These are phyloP conservation scores for Suillus ampliporus DNA, from an alignment of 768 basidiomycete species.

Conservation along the genomic window DNA sequence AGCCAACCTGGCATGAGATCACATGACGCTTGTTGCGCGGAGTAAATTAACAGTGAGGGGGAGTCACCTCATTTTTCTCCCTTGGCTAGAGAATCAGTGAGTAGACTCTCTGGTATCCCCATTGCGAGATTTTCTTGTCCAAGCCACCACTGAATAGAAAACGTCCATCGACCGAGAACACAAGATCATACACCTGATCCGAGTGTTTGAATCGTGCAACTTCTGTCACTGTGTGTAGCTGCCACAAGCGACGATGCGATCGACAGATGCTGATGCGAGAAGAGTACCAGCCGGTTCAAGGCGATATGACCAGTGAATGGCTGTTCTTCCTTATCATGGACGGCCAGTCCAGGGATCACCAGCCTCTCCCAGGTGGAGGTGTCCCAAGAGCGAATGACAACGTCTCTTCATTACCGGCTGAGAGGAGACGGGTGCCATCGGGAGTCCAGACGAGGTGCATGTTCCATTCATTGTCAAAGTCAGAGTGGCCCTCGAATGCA, in stretches of 20 bases:
- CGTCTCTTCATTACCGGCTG: no score
- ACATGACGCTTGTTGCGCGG: background rate
- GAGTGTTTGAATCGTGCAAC: background rate
- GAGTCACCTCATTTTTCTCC: background rate
- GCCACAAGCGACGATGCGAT: background rate
- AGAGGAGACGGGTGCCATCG: no score
- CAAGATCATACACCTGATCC: background rate
- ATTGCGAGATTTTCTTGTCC: background rate
- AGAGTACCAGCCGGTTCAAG: background rate
- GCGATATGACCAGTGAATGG: no score
- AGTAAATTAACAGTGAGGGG: background rate
- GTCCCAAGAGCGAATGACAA: background rate
- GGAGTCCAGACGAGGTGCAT: no score
- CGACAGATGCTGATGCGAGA: background rate
- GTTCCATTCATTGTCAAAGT: no score
- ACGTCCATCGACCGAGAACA: background rate
- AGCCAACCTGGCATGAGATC: background rate
- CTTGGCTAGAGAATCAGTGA: background rate
- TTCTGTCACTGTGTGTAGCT: background rate
- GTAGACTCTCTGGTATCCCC: background rate
- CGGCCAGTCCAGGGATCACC: background rate
- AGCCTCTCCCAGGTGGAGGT: background rate
- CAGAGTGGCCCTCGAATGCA: no score
- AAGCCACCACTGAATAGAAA: background rate
- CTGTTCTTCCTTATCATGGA: background rate